Base-by-base conservation (phyloP, 1,139 yeast genomes). In the Kodamaea fungicola region DNA sequence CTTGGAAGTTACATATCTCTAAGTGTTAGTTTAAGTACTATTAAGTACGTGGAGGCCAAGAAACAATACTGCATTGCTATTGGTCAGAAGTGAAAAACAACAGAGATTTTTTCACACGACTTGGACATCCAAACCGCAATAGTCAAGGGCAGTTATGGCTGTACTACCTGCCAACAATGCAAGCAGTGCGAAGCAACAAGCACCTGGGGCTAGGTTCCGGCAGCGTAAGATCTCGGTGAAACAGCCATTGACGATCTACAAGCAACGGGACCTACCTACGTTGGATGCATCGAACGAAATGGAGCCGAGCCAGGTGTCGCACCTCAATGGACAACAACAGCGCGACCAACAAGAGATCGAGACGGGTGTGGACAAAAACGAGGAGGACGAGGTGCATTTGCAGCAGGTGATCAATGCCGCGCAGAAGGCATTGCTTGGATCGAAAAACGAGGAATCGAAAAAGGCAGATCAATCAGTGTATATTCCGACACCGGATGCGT, bases 291-390 rank as follows among this genome's bases (percentile, higher is more conserved):
- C 57, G 30, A 64, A 59, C 52, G 75, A 70, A 39, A 53, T 71
- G 38, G 76, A 71, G 45, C 75, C 72, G 9, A 62, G 70, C 42
- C 76, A 70, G 42, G 58, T 71, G 19, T 66, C 69, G 47, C 76
- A 71, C 49, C 52, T 71, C 27, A 46, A 77, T 76, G 43, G 51
- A 33, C 83, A 79, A 43, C 78, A 75, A 51, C 96, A 86, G 55
- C 78, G 97, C 37, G 97, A 90, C 47, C 63, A 87, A 22, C 90
- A 88, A 53, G 88, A 88, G 42, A 79, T 92, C 34, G 99, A 92
- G 53, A 92, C 98, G 6, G 99, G 99, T 61, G 98, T 92, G 35
- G 99, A 92, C 58, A 92, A 94, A 59, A 89, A 88, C 50, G 99
- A 92, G 61, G 98, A 92, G 62, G 95, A 88, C 56, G 98, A 92